phyloP scores from a whole-genome alignment of 208 protist species.

The Zelonia costaricensis region DNA sequence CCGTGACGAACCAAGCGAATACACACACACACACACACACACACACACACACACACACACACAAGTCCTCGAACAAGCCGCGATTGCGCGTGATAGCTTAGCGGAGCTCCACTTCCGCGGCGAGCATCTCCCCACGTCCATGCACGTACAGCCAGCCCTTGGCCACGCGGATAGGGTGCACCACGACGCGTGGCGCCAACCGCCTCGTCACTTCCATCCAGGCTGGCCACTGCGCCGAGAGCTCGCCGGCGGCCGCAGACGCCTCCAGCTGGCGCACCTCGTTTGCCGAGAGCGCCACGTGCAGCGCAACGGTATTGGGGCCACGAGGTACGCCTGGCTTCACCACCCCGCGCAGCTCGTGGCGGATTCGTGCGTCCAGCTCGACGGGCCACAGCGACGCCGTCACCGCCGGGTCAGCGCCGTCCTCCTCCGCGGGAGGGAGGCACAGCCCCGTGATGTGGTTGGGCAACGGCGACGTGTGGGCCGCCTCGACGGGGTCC shows the following conservation, averaged over 20 bases:
- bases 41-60: neutral
- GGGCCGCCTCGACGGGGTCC: neutral
- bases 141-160: conserved; percentile 30
- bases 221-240: neutral
- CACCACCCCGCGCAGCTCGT: conserved; percentile 38
- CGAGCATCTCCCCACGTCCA: conserved; percentile 23
- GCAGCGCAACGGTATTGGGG: neutral
- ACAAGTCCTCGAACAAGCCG: neutral
- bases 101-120: conserved; percentile 1
- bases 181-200: conserved; percentile 6
- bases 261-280: conserved; percentile 18
- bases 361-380: conserved; percentile 39
- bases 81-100: neutral
- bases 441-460: neutral
- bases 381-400: conserved; percentile 40
- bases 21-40: too few species aligned
- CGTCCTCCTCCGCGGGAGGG: conserved; percentile 10
- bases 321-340: too few species aligned
- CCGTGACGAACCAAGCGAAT: too few species aligned
- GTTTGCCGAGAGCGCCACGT: conserved; percentile 12
- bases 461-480: neutral
- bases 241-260: neutral
- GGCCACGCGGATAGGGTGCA: conserved; percentile 5
- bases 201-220: neutral
- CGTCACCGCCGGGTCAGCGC: conserved; percentile 8